phyloP scores from a whole-genome alignment of 2,329 filamentous ascomycete species.

The Hymenoscyphus repandus region DNA sequence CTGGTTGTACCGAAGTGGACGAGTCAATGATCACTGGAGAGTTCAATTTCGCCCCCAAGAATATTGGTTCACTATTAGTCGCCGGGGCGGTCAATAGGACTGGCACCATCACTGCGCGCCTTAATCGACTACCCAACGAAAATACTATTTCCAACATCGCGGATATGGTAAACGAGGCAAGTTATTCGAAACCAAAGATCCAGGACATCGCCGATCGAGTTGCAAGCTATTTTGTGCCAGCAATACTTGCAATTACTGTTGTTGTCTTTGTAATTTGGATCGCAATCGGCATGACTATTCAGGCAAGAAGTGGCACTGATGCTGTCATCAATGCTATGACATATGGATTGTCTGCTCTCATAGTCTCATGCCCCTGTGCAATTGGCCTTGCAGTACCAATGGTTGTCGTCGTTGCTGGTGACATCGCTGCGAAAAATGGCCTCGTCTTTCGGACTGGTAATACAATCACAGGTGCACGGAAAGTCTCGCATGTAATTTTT shows the following conservation, averaged over 20 bases:
- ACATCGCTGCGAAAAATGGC: constrained; percentile 58
- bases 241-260: constrained; percentile 52
- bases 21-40: constrained; percentile 80
- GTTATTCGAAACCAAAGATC: constrained; percentile 60
- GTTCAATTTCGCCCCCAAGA: constrained; percentile 54
- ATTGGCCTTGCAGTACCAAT: constrained; percentile 68
- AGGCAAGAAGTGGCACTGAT: constrained; percentile 37
- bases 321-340: constrained; percentile 59
- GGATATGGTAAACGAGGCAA: constrained; percentile 65
- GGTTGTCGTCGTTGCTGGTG: constrained; percentile 67
- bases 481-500: constrained; percentile 63
- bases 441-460: constrained; percentile 65
- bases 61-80: constrained; percentile 47
- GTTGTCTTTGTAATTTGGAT: constrained; percentile 63
- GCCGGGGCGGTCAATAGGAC: constrained; percentile 66
- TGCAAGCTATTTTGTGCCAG: constrained; percentile 64
- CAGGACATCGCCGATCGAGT: constrained; percentile 66
- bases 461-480: constrained; percentile 57
- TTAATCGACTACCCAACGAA: constrained; percentile 59
- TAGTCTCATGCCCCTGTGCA: constrained; percentile 75
- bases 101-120: constrained; percentile 51
- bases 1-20: constrained; percentile 61
- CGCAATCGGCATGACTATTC: constrained; percentile 45
- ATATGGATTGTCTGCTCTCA: constrained; percentile 62
- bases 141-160: constrained; percentile 70